Conservation (phyloP, 1,284 basidiomycete species). For the Athelia sp. region DNA sequence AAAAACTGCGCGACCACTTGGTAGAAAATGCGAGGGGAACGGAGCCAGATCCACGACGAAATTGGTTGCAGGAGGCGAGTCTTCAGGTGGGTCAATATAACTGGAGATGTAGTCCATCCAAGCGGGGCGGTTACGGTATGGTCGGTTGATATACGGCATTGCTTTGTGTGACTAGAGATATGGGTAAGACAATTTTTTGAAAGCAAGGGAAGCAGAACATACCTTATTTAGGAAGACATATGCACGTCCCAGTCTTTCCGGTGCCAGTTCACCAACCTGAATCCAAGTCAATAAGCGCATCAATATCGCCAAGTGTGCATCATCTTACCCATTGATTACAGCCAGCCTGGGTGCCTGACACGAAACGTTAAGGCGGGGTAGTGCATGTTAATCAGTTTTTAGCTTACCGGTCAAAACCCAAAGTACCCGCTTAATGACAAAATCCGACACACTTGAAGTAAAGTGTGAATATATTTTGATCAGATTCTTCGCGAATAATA, state of each 20-base stretch:
- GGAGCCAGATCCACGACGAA: constrained; percentile 57
- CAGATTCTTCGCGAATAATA: constrained; percentile 4
- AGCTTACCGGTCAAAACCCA: constrained; percentile 54
- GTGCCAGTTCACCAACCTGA: constrained; percentile 54
- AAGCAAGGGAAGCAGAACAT: constrained; percentile 2
- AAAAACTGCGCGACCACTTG: constrained; percentile 46
- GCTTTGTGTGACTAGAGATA: constrained; percentile 42
- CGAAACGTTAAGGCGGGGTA: constrained; percentile 1
- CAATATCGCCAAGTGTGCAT: not conserved
- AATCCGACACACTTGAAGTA: constrained; percentile 44
- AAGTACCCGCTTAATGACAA: constrained; percentile 57
- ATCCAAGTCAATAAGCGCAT: not conserved
- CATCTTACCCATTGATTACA: constrained; percentile 59
- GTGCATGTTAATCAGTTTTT: no score
- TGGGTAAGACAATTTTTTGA: not conserved
- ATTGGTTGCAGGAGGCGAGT: constrained; percentile 39
- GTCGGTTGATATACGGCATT: constrained; percentile 59
- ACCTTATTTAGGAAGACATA: constrained; percentile 49
- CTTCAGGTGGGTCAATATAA: constrained; percentile 54
- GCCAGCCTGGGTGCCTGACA: constrained; percentile 45
- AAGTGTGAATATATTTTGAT: not conserved
- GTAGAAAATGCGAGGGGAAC: constrained; percentile 46
- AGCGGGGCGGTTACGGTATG: constrained; percentile 40
- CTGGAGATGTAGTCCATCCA: constrained; percentile 43
- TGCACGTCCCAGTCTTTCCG: constrained; percentile 52